Conservation (phyloP, 1,284 basidiomycete species). For the Hemileia vastatrix region DNA sequence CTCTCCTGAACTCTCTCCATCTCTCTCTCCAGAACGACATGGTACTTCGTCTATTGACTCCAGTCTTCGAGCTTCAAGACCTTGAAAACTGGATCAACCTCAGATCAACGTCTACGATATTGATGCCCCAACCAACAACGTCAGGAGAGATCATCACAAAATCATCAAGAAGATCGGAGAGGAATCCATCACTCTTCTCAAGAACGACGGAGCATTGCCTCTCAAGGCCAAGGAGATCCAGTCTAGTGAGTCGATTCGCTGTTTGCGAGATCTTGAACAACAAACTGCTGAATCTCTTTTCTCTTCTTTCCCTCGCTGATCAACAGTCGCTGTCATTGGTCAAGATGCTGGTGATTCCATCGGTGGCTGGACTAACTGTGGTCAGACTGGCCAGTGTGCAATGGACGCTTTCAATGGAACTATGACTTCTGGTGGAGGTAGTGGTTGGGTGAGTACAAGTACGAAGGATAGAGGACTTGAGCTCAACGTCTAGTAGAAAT, state of each 20-base stretch:
- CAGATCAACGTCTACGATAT: not conserved
- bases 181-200: slow-evolving; percentile 30
- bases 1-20: not conserved
- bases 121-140: slow-evolving; percentile 27
- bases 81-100: slow-evolving; percentile 23
- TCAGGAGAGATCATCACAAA: slow-evolving; percentile 29
- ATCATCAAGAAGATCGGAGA: slow-evolving; percentile 29
- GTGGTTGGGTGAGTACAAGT: slow-evolving; percentile 44
- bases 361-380: slow-evolving; percentile 19
- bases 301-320: too few species aligned
- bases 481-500: not conserved
- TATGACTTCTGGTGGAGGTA: slow-evolving; percentile 45
- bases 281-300: not conserved
- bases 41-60: slow-evolving; percentile 41
- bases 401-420: slow-evolving; percentile 31
- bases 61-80: slow-evolving; percentile 32
- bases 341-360: slow-evolving; percentile 13
- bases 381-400: slow-evolving; percentile 13
- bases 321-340: slow-evolving; percentile 20
- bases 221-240: slow-evolving; percentile 12
- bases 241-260: not conserved
- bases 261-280: slow-evolving; percentile 26
- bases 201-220: slow-evolving; percentile 26
- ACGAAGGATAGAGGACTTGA: not conserved
- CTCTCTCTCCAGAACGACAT: too few species aligned